phyloP scores from a whole-genome alignment of 768 basidiomycete species.

The Daedaleopsis sinensis region DNA sequence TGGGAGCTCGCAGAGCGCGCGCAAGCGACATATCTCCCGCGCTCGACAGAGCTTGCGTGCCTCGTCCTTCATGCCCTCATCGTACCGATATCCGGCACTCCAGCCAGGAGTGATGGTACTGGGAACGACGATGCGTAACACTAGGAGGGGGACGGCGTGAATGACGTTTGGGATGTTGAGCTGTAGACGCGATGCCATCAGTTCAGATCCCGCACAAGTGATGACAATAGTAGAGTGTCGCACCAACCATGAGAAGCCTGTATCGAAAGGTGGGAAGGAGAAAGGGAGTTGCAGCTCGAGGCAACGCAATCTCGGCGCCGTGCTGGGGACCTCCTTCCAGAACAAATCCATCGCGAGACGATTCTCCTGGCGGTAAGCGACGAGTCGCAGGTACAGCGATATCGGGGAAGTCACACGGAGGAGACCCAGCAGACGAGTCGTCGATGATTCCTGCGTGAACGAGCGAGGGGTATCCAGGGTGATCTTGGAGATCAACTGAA shows the following conservation, averaged over 20 bases:
- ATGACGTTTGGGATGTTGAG: not conserved
- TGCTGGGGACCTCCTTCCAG: not conserved
- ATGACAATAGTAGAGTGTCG: not conserved
- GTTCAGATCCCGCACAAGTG: not conserved
- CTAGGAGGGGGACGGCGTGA: not conserved
- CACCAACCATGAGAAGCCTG: slow-evolving; percentile 1
- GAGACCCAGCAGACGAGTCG: not conserved
- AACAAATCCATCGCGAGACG: not conserved
- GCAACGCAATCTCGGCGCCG: not conserved
- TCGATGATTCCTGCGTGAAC: not conserved
- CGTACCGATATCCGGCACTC: not conserved
- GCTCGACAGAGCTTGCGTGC: not conserved
- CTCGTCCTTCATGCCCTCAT: not conserved
- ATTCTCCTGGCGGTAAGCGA: too few species aligned
- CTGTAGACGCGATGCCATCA: not conserved
- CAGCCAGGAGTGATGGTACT: not conserved
- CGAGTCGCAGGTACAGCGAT: not conserved
- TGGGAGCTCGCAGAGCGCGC: slow-evolving; percentile 2
- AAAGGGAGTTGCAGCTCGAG: slow-evolving; percentile 1
- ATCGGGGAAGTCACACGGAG: slow-evolving; percentile 7
- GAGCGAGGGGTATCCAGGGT: not conserved
- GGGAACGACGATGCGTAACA: not conserved
- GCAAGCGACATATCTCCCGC: not conserved
- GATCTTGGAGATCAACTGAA: not conserved
- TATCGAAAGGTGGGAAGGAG: not conserved